These are phyloP conservation scores for carrot (Daucus carota) DNA, from an alignment of 129 eudicot species.

Conservation along the genomic window DNA sequence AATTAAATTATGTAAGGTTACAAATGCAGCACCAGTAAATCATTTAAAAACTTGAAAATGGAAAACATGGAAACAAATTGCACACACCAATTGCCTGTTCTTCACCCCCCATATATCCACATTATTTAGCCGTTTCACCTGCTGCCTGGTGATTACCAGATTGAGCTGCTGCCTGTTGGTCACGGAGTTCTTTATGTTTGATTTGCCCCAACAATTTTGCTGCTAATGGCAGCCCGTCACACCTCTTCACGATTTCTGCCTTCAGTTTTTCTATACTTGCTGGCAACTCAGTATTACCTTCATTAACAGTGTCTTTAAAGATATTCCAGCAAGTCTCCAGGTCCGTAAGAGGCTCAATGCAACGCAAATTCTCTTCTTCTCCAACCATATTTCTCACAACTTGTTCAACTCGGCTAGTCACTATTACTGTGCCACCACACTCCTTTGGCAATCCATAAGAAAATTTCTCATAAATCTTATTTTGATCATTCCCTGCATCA, in stretches of 20 bases:
- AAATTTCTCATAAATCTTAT: background rate
- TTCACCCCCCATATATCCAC: background rate
- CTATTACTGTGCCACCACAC: constrained; percentile 12
- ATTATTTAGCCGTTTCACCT: background rate
- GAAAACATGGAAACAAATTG: background rate
- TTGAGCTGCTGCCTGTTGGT: background rate
- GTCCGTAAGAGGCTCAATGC: constrained; percentile 1
- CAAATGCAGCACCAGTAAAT: background rate
- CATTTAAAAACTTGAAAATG: background rate
- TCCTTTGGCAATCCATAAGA: constrained; percentile 16
- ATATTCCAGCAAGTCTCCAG: background rate
- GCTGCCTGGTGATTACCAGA: background rate
- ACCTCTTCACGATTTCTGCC: constrained; percentile 10
- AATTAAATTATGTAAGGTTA: background rate
- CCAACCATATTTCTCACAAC: constrained; percentile 12
- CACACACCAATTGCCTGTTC: background rate
- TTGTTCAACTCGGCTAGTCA: constrained; percentile 3
- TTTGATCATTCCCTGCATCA: background rate
- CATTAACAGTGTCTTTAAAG: background rate
- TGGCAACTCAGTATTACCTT: background rate
- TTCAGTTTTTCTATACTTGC: background rate
- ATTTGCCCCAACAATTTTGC: constrained; percentile 13
- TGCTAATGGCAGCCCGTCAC: constrained; percentile 16
- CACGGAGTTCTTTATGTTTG: background rate
- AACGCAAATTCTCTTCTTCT: constrained; percentile 1